A percentile compares a stretch with the other conserved stretches of the same genome.
Conservation (phyloP, 2,329 filamentous ascomycete species). For the Xylaria digitata region DNA sequence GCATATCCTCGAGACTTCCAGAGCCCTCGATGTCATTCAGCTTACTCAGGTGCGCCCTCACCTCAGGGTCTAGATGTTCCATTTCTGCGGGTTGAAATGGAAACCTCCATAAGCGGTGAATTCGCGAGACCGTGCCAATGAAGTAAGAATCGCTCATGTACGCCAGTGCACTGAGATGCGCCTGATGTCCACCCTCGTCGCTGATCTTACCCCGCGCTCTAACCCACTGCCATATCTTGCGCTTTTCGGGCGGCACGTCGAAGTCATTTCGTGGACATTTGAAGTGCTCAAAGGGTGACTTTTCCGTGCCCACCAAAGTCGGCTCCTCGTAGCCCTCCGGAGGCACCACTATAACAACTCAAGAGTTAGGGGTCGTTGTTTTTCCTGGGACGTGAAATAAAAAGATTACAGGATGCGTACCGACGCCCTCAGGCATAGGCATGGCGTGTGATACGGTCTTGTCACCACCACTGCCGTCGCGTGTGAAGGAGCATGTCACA, state of each 20-base stretch:
- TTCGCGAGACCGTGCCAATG: conserved; percentile 85
- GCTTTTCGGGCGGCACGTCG: conserved; percentile 65
- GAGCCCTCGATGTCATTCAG: conserved; percentile 58
- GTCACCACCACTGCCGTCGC: conserved; percentile 67
- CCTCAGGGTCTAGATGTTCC: conserved; percentile 59
- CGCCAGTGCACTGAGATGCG: conserved; percentile 87
- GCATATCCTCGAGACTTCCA: conserved; percentile 62
- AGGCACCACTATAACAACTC: conserved; percentile 43
- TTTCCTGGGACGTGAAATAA: background rate
- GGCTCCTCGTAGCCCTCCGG: conserved; percentile 59
- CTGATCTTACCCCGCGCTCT: conserved; percentile 80
- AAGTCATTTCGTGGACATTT: conserved; percentile 45
- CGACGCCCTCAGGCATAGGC: conserved; percentile 63
- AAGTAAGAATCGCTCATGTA: conserved; percentile 96
- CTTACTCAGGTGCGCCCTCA: conserved; percentile 52
- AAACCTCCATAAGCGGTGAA: conserved; percentile 84
- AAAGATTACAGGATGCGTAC: background rate
- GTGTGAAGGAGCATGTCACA: conserved; percentile 89
- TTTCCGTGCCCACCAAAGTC: conserved; percentile 57
- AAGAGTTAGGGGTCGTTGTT: background rate
- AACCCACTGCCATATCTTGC: conserved; percentile 79
- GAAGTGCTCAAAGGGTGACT: conserved; percentile 60
- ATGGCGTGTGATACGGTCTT: conserved; percentile 73
- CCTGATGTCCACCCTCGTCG: conserved; percentile 76
- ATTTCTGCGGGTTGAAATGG: conserved; percentile 65